Evolutionary conservation across 2,329 filamentous ascomycete genomes (phyloP).

Genomic region (Alternaria sp.): DNA sequence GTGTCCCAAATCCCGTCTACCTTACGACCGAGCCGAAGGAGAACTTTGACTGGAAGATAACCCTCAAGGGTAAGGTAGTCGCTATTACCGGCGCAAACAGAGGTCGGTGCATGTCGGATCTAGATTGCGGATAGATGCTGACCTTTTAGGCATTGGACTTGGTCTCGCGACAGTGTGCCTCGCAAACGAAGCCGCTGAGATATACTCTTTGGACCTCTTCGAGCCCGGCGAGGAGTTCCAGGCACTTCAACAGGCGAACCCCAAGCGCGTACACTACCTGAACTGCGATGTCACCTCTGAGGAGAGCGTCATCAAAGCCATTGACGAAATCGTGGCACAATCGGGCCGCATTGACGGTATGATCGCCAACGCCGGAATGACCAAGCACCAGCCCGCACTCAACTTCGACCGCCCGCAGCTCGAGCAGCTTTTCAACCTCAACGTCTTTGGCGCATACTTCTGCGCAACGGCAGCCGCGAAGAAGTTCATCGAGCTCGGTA

Average conservation of each 20-base stretch:
- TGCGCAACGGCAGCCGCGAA: constrained; percentile 56
- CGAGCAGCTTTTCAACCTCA: constrained; percentile 56
- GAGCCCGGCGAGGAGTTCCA: constrained; percentile 56
- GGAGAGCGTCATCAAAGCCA: constrained; percentile 51
- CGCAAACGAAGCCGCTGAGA: constrained; percentile 53
- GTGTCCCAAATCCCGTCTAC: constrained; percentile 40
- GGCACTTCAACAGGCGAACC: constrained; percentile 49
- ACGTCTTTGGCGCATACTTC: constrained; percentile 56
- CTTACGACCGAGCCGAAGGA: constrained; percentile 53
- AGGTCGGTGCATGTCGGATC: constrained; percentile 23
- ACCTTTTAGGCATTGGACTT: constrained; percentile 39
- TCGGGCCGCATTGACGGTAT: constrained; percentile 58
- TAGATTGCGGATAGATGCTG: constrained; percentile 37
- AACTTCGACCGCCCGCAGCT: constrained; percentile 59
- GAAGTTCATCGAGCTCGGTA: constrained; percentile 53
- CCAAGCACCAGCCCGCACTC: constrained; percentile 59
- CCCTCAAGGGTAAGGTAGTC: constrained; percentile 51
- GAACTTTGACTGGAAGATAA: constrained; percentile 55
- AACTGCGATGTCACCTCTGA: constrained; percentile 59
- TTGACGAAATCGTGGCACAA: constrained; percentile 57
- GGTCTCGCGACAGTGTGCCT: constrained; percentile 57
- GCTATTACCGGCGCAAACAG: constrained; percentile 32
- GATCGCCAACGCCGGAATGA: constrained; percentile 60
- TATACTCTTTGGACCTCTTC: constrained; percentile 59
- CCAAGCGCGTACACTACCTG: constrained; percentile 53